Base-by-base conservation (phyloP, 2,329 filamentous ascomycete genomes). In the Apiospora kogelbergensis region DNA sequence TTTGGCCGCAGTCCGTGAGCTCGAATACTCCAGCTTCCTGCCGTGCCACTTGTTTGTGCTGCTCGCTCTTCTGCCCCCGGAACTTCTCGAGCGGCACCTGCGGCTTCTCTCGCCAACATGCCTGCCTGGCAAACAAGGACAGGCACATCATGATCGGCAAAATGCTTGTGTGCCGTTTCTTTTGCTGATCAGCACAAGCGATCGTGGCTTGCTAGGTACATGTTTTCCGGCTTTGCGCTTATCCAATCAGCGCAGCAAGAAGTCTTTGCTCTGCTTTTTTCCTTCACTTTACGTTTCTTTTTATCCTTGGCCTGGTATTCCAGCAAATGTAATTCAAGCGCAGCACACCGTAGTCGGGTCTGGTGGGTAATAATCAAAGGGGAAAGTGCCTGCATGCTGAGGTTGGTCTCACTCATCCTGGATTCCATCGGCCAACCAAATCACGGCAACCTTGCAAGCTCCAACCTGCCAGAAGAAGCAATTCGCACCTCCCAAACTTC, bases 401-500 rank as follows among this genome's bases (percentile, higher is more conserved):
- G 17, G 48, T 57, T 57, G 48, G 48, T 57, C 48, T 33, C 48
- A 57, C 26, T 33, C 26, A 17, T n/a, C 48, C 48, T 15, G 48
- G 20, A 13, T 20, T 60, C 30, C 30, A n/a, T 60, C 53, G 26
- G 20, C 53, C 53, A 60, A 37, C 53, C 53, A 60, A 37, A 60
- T 37, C 53, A 11, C 17, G 6, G 10, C 53, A 37, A 22, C 53
- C 53, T 37, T 60, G 53, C 30, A 60, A 30, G 30, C 53, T 60
- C 30, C 17, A 15, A 60, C 26, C 53, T 60, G 53, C 53, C 53
- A 60, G 53, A 60, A 60, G 53, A 60, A 60, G 53, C 53, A 60
- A 60, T 60, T 6, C 30, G 10, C 22, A 37, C 13, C 30, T 37
- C n/a, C 53, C 53, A 37, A 37, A 60, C 30, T 60, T 60, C 53